Evolutionary conservation across 2,329 filamentous ascomycete genomes (phyloP), one percentile per base, ranked within the genome.

Genomic region (Blumeria graminis): DNA sequence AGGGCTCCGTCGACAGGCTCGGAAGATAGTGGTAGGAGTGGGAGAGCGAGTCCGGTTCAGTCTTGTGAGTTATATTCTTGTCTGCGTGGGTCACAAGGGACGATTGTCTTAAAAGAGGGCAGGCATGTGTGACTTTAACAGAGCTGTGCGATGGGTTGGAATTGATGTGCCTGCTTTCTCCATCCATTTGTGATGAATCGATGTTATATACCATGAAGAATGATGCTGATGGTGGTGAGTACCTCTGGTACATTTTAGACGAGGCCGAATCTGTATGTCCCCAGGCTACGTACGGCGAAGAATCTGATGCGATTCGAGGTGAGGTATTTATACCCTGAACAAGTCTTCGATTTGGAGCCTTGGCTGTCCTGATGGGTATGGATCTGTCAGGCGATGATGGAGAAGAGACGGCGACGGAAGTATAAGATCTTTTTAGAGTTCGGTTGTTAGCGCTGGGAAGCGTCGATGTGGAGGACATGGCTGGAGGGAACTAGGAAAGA

Each of bases 1-100:
- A 96, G 22, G 90, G 94, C 65, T 94, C 89, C 45, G 86, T 86
- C 1, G 92, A 96, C 22, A 28, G 4, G 22, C 22, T 28, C 22
- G 22, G 22, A 28, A 28, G 22, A 28, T 28, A 28, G 22, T 28
- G 22, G 22, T 28, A 28, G 22, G 22, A 28, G 22, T 28, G 22
- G 22, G 22, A 28, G 22, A 28, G 22, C 22, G 22, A 28, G 22
- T 28, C 22, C 22, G 22, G 22, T 28, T 28, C 22, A 2, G 22
- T 28, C 22, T 28, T 28, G 22, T 28, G 4, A 28, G 22, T 28
- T 4, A 4, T 28, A 28, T 28, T 28, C 22, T 28, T 1, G 22
- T 28, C 22, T 28, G 2, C 22, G 22, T 28, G 22, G 1, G 22
- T 28, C 22, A 28, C 22, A 4, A 28, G 22, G 22, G 22, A 28